Percentiles rank a stretch among this genome's conserved stretches.
These are phyloP conservation scores for Rosa rugosa DNA, from an alignment of 306 rosid genomes.

Conservation along the genomic window DNA sequence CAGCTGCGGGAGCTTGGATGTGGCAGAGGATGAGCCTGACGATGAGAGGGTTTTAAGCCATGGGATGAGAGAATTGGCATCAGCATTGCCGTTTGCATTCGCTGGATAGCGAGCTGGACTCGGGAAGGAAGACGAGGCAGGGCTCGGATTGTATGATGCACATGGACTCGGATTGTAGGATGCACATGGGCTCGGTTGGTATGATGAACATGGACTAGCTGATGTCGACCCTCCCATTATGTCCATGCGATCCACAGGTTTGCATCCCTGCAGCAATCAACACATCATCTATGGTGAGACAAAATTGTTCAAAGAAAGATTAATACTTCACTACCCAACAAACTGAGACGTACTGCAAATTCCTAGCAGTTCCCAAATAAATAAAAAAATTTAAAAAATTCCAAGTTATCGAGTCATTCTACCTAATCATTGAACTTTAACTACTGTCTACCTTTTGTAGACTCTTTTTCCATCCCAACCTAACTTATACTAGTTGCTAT, in stretches of 20 bases:
- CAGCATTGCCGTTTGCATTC: slow-evolving; percentile 40
- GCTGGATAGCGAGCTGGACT: slow-evolving; percentile 51
- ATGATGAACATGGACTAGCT: slow-evolving; percentile 58
- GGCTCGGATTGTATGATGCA: slow-evolving; percentile 55
- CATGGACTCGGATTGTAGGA: slow-evolving; percentile 48
- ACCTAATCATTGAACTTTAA: background rate
- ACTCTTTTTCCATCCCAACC: background rate
- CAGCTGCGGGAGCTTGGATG: slow-evolving; percentile 47
- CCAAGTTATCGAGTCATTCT: too few relatives aligned
- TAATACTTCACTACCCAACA: background rate
- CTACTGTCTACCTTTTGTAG: background rate
- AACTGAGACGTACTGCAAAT: background rate
- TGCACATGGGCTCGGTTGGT: slow-evolving; percentile 45
- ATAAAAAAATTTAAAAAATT: too few relatives aligned
- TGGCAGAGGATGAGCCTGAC: slow-evolving; percentile 49
- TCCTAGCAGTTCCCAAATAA: background rate
- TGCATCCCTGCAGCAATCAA: slow-evolving; percentile 45
- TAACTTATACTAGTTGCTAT: background rate
- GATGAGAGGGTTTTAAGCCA: slow-evolving; percentile 66
- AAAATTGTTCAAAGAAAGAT: background rate
- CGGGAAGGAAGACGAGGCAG: slow-evolving; percentile 60
- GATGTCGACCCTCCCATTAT: slow-evolving; percentile 57
- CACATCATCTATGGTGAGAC: background rate
- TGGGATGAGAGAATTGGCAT: slow-evolving; percentile 63
- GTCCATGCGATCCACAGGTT: slow-evolving; percentile 52